Base-by-base conservation (phyloP, 352 stramenopile species). In the Phytophthora tentaculata region DNA sequence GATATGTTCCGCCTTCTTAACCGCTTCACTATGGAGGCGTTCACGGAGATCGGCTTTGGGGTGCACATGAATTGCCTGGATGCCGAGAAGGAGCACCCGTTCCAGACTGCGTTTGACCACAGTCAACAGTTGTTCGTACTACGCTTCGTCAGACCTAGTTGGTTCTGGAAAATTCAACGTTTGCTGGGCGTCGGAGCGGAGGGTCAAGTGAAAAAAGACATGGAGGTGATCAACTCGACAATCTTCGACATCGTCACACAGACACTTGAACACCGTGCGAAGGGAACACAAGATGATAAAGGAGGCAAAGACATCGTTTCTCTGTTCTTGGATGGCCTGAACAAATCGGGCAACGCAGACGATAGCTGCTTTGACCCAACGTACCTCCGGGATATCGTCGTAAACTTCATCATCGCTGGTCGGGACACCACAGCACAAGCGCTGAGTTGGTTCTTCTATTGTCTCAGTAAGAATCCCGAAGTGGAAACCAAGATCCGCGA, bases 401-500 rank as follows among this genome's bases (percentile, higher is more conserved):
- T 96, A 8, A 93, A 82, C 56, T 91, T 95, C 49, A 65, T 97
- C 28, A 88, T 96, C n/a, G 89, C 85, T 24, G 86, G 89, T 0
- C 74, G 86, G 2, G 86, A 96, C 62, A 94, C 85, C 1, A 92
- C 88, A 1, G 85, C 86, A 0, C 83, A 89, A 65, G 81, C 85
- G 5, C 62, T 96, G 24, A 81, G 73, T 28, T 97, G 88, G 85
- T 85, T 91, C 43, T 83, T 96, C 28, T 83, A 86, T 43, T 77
- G 79, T 13, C 64, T 97, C 2, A 78, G 54, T 23, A 67, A 72
- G 5, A 73, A 94, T 24, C 81, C 80, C 7, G 3, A 78, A 3
- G 83, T 89, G 6, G 75, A 79, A 43, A 49, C 8, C 1, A 77
- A 85, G 23, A 79, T 93, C 14, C 73, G 76, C 7, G 26, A 72